Evolutionary conservation across 2,329 filamentous ascomycete species (phyloP).

Genomic region (Lachnellula occidentalis): DNA sequence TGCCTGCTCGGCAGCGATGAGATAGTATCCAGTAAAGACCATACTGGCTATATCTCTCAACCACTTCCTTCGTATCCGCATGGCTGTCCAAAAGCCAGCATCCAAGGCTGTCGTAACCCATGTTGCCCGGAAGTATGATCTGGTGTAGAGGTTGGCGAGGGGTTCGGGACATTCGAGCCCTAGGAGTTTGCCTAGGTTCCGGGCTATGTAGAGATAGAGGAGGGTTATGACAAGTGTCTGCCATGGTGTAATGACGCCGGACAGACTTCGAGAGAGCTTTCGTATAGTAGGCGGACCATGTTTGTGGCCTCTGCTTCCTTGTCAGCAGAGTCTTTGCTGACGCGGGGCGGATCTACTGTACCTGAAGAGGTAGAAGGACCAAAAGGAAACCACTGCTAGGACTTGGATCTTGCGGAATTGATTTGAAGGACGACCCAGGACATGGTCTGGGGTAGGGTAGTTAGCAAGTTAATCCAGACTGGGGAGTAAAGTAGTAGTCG

Average conservation of each 20-base stretch:
- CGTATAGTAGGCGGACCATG: slow-evolving; percentile 81
- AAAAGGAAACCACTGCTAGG: slow-evolving; percentile 83
- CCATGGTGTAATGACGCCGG: slow-evolving; percentile 74
- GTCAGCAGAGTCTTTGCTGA: slow-evolving; percentile 4
- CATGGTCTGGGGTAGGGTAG: slow-evolving; percentile 61
- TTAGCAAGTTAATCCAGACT: not conserved
- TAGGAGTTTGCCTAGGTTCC: slow-evolving; percentile 90
- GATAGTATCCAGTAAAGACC: slow-evolving; percentile 82
- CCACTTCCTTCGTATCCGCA: slow-evolving; percentile 80
- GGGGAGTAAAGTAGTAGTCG: not conserved
- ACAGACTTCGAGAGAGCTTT: slow-evolving; percentile 64
- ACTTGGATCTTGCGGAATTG: slow-evolving; percentile 92
- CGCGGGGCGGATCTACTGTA: slow-evolving; percentile 34
- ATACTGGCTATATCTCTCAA: slow-evolving; percentile 77
- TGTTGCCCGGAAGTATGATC: slow-evolving; percentile 90
- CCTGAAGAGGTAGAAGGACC: slow-evolving; percentile 79
- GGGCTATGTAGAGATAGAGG: slow-evolving; percentile 82
- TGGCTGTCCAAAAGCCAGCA: slow-evolving; percentile 97
- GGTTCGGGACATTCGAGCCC: slow-evolving; percentile 91
- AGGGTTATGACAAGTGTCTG: slow-evolving; percentile 83
- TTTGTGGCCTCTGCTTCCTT: slow-evolving; percentile 60
- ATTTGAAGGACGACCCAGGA: slow-evolving; percentile 82
- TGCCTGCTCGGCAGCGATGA: slow-evolving; percentile 86
- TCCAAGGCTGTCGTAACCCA: slow-evolving; percentile 95
- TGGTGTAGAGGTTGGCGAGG: slow-evolving; percentile 86